Base-by-base conservation (phyloP, 345 rosid species). In the Euphorbia lathyris region DNA sequence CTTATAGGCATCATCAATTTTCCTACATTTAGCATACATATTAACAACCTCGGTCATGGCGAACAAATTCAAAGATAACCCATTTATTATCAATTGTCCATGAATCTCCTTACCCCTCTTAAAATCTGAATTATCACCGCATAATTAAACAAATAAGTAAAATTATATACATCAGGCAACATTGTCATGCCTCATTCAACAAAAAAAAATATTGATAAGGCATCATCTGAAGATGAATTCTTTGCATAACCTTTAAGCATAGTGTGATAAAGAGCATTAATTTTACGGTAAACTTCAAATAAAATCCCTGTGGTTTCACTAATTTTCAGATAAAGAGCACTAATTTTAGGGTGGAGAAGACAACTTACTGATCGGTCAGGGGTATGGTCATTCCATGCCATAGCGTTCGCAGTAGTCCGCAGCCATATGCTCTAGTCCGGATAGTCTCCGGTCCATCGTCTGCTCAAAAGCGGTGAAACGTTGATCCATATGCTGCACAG, bases 211-310 rank as follows among this genome's bases (percentile, higher is more conserved):
- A n/a, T n/a, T n/a, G 65, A 76, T 34, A 86, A 22, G 36, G 95
- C 87, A 36, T 81, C 69, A 38, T 83, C 81, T 17, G 85, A 74
- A 55, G 85, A 83, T 0, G 92, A 81, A 68, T 67, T 67, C 63
- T 80, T 88, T 0, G 88, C 85, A 59, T 82, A 84, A 45, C 96
- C 98, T 76, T 92, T 93, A 27, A 93, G 93, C 90, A 90, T 80
- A 38, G 95, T 90, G 77, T 93, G 81, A 67, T 88, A 90, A 55
- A 93, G 89, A 36, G 77, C 87, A 48, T 88, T 91, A 7, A 84
- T 68, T 65, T 86, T 88, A 56, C n/a, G n/a, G n/a, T n/a, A n/a
- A n/a, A n/a, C n/a, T n/a, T n/a, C n/a, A n/a, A n/a, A n/a, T n/a
- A n/a, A n/a, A n/a, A n/a, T n/a, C n/a, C n/a, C n/a, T n/a, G n/a